Conservation (phyloP, 495 filamentous ascomycete species). For the Tuber indicum region DNA sequence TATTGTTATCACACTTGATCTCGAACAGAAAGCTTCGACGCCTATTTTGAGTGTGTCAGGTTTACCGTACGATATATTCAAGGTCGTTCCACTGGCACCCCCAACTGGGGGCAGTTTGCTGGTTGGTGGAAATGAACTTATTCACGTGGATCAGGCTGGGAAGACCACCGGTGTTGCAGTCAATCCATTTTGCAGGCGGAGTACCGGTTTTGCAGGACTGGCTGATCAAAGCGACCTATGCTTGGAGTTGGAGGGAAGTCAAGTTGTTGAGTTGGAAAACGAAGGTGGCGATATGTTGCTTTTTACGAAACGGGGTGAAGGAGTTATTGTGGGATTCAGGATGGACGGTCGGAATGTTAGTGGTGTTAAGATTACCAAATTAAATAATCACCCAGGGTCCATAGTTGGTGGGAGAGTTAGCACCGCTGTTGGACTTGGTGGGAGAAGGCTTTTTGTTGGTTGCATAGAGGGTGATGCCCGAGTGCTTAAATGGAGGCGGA, state of each 20-base stretch:
- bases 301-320: conserved; percentile 67
- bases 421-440: conserved; percentile 60
- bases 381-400: conserved; percentile 53
- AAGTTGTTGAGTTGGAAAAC: conserved; percentile 64
- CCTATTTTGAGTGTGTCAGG: conserved; percentile 76
- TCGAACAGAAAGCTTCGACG: conserved; percentile 89
- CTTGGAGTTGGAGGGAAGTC: conserved; percentile 74
- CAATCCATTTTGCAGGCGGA: conserved; percentile 74
- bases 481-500: conserved; percentile 69
- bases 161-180: conserved; percentile 92
- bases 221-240: conserved; percentile 75
- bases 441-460: conserved; percentile 73
- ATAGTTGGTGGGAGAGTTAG: conserved; percentile 60
- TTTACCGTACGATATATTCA: conserved; percentile 83
- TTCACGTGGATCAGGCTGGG: conserved; percentile 93
- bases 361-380: conserved; percentile 61
- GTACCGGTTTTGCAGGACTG: conserved; percentile 68
- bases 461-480: conserved; percentile 77
- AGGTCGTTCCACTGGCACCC: conserved; percentile 72
- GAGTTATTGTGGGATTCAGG: conserved; percentile 71
- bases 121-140: conserved; percentile 79
- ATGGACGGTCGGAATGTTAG: conserved; percentile 92
- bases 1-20: conserved; percentile 88
- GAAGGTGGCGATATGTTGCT: conserved; percentile 76
- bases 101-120: conserved; percentile 84